A percentile compares a stretch with the other conserved stretches of the same genome.
Conservation (phyloP, 495 filamentous ascomycete genomes). For the Astrocystis sublimbata region DNA sequence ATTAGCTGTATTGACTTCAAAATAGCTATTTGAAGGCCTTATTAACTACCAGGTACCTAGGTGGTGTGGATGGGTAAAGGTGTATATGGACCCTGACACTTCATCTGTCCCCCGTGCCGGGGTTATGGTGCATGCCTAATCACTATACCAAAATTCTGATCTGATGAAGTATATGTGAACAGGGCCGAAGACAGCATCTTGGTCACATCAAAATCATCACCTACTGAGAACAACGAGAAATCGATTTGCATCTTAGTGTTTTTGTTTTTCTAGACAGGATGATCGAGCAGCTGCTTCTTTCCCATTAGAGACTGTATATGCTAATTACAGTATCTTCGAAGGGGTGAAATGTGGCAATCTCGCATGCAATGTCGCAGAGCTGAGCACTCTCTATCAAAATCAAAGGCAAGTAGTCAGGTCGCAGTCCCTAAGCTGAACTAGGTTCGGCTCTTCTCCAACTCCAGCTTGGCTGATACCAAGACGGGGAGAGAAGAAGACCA, state of each 20-base stretch:
- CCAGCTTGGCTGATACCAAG: slow-evolving; percentile 18
- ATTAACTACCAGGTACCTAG: too few species aligned
- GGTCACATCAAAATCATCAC: too few species aligned
- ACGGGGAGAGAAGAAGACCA: slow-evolving; percentile 3
- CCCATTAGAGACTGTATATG: slow-evolving; percentile 26
- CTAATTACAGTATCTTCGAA: slow-evolving; percentile 34
- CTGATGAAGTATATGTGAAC: too few species aligned
- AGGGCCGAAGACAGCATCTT: too few species aligned
- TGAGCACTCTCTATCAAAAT: slow-evolving; percentile 16
- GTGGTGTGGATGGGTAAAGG: too few species aligned
- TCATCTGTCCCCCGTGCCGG: too few species aligned
- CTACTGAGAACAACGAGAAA: too few species aligned
- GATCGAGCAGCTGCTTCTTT: slow-evolving; percentile 14
- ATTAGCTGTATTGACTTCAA: too few species aligned
- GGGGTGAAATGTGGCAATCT: slow-evolving; percentile 12
- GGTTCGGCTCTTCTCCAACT: slow-evolving; percentile 15
- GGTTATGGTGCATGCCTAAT: too few species aligned
- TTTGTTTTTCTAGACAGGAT: background rate
- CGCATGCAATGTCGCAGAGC: slow-evolving; percentile 13
- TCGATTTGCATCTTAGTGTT: background rate
- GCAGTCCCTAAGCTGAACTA: slow-evolving; percentile 6
- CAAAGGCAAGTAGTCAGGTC: slow-evolving; percentile 4
- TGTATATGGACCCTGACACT: too few species aligned
- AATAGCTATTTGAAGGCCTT: too few species aligned
- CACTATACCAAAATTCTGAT: too few species aligned